Evolutionary conservation across 495 filamentous ascomycete species (phyloP).

Genomic region (Penicillium macrosclerotiorum): DNA sequence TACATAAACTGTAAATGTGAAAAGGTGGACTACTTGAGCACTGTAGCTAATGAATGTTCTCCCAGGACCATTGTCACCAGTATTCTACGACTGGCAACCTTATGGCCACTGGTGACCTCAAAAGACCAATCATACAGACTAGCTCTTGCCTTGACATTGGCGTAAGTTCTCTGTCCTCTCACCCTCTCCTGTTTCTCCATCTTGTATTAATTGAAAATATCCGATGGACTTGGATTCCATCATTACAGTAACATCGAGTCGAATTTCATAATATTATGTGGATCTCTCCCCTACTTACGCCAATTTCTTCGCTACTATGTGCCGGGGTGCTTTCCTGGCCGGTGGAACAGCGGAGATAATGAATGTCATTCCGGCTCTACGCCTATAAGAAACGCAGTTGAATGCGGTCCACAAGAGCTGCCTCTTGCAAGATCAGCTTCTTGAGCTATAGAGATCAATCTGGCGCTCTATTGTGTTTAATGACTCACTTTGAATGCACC

Average conservation of each 20-base stretch:
- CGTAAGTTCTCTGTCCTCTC: not conserved
- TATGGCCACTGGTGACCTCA: conserved; percentile 12
- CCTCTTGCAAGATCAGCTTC: no score
- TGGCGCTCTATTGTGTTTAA: no score
- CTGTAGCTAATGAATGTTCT: not conserved
- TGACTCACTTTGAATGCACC: no score
- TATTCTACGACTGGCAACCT: conserved; percentile 11
- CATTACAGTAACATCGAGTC: conserved; percentile 4
- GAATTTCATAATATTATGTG: conserved; percentile 10
- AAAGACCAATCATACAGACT: conserved; percentile 5
- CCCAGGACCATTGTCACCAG: conserved; percentile 9
- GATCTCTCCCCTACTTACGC: conserved; percentile 5
- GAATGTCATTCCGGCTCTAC: no score
- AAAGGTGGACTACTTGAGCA: no score
- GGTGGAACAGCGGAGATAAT: no score
- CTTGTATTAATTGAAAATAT: not conserved
- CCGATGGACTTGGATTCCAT: not conserved
- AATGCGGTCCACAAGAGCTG: no score
- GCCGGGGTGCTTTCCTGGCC: not conserved
- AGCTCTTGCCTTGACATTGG: conserved; percentile 4
- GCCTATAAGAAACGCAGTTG: no score
- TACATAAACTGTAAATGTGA: no score
- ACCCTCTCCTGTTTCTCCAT: not conserved
- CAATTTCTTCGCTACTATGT: conserved; percentile 3
- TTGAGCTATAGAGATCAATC: no score